Percentiles rank a stretch among this genome's conserved stretches.
Conservation (phyloP, 2,329 filamentous ascomycete genomes). For the Alternaria infectoria region DNA sequence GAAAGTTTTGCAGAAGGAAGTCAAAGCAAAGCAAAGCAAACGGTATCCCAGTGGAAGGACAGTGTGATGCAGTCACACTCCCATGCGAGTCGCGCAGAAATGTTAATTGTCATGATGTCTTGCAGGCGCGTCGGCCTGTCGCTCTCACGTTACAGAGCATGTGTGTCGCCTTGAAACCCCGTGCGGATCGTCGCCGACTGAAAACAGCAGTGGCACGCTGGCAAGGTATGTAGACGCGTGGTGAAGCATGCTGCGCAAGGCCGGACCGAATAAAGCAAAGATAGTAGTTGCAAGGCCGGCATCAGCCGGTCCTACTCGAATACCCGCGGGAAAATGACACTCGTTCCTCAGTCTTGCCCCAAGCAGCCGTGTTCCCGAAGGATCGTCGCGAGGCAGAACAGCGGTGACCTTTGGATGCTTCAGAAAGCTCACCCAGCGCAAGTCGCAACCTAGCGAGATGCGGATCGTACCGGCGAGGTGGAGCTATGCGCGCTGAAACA, state of each 20-base stretch:
- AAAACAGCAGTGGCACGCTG: slow-evolving; percentile 2
- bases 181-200: slow-evolving; percentile 8
- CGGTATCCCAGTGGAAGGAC: neutral
- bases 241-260: slow-evolving; percentile 3
- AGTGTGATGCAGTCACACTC: neutral
- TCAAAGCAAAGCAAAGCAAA: neutral
- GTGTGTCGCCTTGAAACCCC: slow-evolving; percentile 2
- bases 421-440: neutral
- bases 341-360: neutral
- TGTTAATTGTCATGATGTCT: neutral
- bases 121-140: neutral
- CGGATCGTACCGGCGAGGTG: slow-evolving; percentile 19
- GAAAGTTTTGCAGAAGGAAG: neutral
- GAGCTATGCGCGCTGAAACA: slow-evolving; percentile 14
- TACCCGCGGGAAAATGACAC: neutral
- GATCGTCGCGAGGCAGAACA: slow-evolving; percentile 30
- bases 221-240: neutral
- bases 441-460: slow-evolving; percentile 16
- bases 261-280: slow-evolving; percentile 10
- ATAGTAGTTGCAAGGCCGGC: slow-evolving; percentile 3
- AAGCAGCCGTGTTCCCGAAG: slow-evolving; percentile 14
- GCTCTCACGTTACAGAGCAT: neutral
- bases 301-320: slow-evolving; percentile 3
- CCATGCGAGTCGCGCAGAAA: neutral
- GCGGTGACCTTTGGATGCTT: slow-evolving; percentile 22